Conservation (phyloP, 2,329 filamentous ascomycete species). For the Chaetothyriales sp. region DNA sequence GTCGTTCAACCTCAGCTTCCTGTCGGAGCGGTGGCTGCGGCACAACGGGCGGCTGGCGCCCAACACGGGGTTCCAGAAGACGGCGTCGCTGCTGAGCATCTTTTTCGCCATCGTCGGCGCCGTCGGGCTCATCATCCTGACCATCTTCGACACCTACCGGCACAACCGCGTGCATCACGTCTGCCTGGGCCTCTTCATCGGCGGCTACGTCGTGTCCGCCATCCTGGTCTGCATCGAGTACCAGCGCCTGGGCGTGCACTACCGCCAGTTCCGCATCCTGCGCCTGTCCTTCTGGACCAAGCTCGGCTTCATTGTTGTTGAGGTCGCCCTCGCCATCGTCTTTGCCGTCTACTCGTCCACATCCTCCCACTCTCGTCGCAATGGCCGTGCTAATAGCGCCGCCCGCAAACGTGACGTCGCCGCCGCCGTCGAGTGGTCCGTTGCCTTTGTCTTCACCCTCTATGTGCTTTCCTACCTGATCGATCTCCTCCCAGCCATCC, state of each 20-base stretch:
- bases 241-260: conserved; percentile 65
- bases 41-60: conserved; percentile 64
- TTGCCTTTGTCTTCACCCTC: conserved; percentile 16
- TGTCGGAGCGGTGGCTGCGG: conserved; percentile 69
- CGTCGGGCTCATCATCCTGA: conserved; percentile 63
- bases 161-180: conserved; percentile 55
- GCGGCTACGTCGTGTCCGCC: conserved; percentile 69
- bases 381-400: conserved; percentile 14
- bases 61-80: conserved; percentile 36
- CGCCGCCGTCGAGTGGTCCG: conserved; percentile 61
- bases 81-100: conserved; percentile 28
- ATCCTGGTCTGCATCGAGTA: conserved; percentile 82
- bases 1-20: conserved; percentile 65
- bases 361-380: background rate
- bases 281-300: conserved; percentile 76
- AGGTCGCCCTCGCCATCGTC: conserved; percentile 49
- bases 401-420: conserved; percentile 44
- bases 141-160: conserved; percentile 67
- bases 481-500: conserved; percentile 67
- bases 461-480: conserved; percentile 78
- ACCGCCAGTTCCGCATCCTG: conserved; percentile 55
- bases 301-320: conserved; percentile 65
- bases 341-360: conserved; percentile 42
- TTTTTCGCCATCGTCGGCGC: conserved; percentile 53
- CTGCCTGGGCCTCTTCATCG: conserved; percentile 72